Base-by-base conservation (phyloP, 768 basidiomycete species). In the Sporobolomyces roseus region DNA sequence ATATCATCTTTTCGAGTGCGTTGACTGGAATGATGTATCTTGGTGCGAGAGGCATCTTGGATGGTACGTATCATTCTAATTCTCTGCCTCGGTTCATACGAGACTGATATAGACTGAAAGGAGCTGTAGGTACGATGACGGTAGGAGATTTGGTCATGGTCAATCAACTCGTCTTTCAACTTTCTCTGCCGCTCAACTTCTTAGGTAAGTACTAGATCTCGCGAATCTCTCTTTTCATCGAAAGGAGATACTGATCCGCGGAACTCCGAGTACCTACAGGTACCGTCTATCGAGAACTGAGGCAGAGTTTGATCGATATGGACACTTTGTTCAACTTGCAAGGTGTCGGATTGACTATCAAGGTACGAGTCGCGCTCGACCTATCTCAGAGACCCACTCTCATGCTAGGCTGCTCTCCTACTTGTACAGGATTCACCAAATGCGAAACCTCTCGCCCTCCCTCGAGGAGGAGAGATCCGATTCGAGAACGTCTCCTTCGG, bases 91-190 rank as follows among this genome's bases (percentile, higher is more conserved):
- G n/a, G n/a, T n/a, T n/a, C n/a, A n/a, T n/a, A n/a, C n/a, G n/a
- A n/a, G n/a, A n/a, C n/a, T n/a, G n/a, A n/a, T n/a, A n/a, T n/a
- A n/a, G n/a, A n/a, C n/a, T n/a, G n/a, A n/a, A n/a, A n/a, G n/a
- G 38, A 41, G 38, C 38, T 9, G 38, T 17, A 93, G 93, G 93
- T 12, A 91, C 90, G 0, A 98, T 99, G 94, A 96, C 93, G 6
- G 85, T 99, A 29, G 96, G 96, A 12, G 96, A 99, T 76, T 85
- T 99, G 19, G 96, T 99, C 74, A 98, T 99, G 94, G 89, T 96
- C 74, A 99, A 99, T 79, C 94, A 97, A 77, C 84, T 99, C 30
- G 92, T 98, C 38, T 99, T 99, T 82, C 96, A 99, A 77, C 81
- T 99, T 0, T 96, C 93, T 0, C 81, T 98, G 36, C 96, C 96